Evolutionary conservation across 2,329 filamentous ascomycete species (phyloP), one percentile per base, ranked within the genome.

Genomic region (Exophiala sp.): DNA sequence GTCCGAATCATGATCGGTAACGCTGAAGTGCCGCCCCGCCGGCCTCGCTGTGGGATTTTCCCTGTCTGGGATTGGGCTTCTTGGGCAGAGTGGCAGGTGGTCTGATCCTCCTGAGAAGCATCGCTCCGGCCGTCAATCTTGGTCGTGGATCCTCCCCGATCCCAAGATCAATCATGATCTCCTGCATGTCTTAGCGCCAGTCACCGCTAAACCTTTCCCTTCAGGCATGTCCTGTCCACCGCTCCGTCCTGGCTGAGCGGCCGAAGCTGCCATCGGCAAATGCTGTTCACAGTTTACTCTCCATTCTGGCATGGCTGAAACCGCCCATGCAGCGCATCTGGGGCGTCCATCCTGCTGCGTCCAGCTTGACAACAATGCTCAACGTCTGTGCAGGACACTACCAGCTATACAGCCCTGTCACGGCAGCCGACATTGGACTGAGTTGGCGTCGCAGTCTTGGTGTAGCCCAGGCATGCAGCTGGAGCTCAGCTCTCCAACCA

Each of bases 221-320:
- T 24, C 18, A 22, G 24, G 34, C 5, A 45, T 19, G 14, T 19
- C n/a, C 43, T 23, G 38, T n/a, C n/a, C n/a, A n/a, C n/a, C n/a
- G 27, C 30, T 24, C 41, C 48, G 48, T 46, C 18, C 41, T 38
- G n/a, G n/a, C 19, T 46, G 14, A 27, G 50, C 50, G 48, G 35
- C 27, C 50, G 50, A 52, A 18, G 50, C 50, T 41, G 35, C 50
- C n/a, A n/a, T n/a, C n/a, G n/a, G n/a, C n/a, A n/a, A n/a, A n/a
- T n/a, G n/a, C n/a, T n/a, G n/a, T n/a, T n/a, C n/a, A n/a, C n/a
- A n/a, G n/a, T n/a, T n/a, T n/a, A n/a, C n/a, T n/a, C n/a, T n/a
- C n/a, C n/a, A n/a, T n/a, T n/a, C n/a, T n/a, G n/a, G n/a, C n/a
- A n/a, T 27, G 29, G 7, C 29, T 7, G 6, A 32, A 13, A n/a